A percentile compares a stretch with the other conserved stretches of the same genome.
These are phyloP conservation scores for Diplodia scrobiculata DNA, from an alignment of 2,329 filamentous ascomycete genomes.

Conservation along the genomic window DNA sequence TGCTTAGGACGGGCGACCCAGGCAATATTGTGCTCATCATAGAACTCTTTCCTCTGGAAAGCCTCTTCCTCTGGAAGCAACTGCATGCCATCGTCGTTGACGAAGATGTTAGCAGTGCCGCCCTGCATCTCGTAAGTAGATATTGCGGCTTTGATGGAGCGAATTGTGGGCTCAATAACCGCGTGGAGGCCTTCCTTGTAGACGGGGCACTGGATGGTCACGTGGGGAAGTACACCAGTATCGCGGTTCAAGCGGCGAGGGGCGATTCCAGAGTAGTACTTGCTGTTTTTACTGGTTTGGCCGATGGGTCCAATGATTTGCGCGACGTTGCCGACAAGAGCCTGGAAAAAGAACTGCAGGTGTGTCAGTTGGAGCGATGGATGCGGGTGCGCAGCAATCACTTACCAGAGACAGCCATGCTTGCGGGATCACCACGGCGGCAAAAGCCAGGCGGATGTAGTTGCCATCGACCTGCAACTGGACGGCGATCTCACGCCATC, in stretches of 20 bases:
- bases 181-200: conserved; percentile 48
- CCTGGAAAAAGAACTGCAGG: conserved; percentile 53
- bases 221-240: conserved; percentile 47
- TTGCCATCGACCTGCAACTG: conserved; percentile 58
- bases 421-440: conserved; percentile 57
- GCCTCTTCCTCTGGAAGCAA: conserved; percentile 58
- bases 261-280: conserved; percentile 50
- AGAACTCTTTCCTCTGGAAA: conserved; percentile 56
- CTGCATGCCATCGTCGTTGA: conserved; percentile 75
- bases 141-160: conserved; percentile 75
- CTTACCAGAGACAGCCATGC: conserved; percentile 60
- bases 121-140: conserved; percentile 76
- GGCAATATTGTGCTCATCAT: conserved; percentile 55
- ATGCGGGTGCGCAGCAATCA: conserved; percentile 8
- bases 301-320: conserved; percentile 51
- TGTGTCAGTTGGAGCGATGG: background rate
- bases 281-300: conserved; percentile 50
- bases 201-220: conserved; percentile 57
- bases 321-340: conserved; percentile 46
- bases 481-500: conserved; percentile 59
- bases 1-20: conserved; percentile 55
- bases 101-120: conserved; percentile 75
- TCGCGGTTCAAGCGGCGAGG: conserved; percentile 46
- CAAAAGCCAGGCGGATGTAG: conserved; percentile 58
- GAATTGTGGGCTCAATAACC: conserved; percentile 74